A percentile compares a stretch with the other conserved stretches of the same genome.
These are phyloP conservation scores for Microsporum ferrugineum DNA, from an alignment of 2,329 filamentous ascomycete genomes.

Conservation along the genomic window DNA sequence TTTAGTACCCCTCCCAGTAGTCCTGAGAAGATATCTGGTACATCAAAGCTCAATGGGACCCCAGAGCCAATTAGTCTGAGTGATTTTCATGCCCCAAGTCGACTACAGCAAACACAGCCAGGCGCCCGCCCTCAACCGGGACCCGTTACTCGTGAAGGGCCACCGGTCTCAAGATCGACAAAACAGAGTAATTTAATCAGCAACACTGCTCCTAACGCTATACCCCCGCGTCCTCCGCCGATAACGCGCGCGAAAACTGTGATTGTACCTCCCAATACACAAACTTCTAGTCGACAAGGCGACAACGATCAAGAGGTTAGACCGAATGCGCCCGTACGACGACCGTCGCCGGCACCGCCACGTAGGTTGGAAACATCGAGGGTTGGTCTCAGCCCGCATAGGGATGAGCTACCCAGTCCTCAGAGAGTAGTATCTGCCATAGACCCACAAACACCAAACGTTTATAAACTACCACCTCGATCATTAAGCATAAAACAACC, in stretches of 20 bases:
- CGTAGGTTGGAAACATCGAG: background rate
- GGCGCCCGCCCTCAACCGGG: background rate
- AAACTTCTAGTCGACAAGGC: background rate
- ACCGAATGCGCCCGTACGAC: background rate
- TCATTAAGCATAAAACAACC: background rate
- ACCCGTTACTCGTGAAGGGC: background rate
- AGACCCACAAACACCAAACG: background rate
- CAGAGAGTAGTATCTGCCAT: background rate
- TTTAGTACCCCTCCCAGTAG: constrained; percentile 79
- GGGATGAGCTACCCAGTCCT: background rate
- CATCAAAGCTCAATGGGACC: background rate
- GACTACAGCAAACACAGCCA: background rate
- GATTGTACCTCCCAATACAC: background rate
- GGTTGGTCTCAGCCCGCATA: background rate
- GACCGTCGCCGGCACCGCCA: background rate
- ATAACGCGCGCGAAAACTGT: background rate
- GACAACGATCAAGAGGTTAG: background rate
- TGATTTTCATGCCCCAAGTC: background rate
- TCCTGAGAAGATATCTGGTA: constrained; percentile 41
- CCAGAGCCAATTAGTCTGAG: background rate
- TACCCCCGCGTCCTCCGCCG: background rate
- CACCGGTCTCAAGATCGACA: background rate
- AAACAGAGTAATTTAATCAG: background rate
- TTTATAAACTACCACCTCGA: background rate
- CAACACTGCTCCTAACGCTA: background rate